Evolutionary conservation across 2,329 filamentous ascomycete genomes (phyloP).

Genomic region (Aspergillus fumigatus): DNA sequence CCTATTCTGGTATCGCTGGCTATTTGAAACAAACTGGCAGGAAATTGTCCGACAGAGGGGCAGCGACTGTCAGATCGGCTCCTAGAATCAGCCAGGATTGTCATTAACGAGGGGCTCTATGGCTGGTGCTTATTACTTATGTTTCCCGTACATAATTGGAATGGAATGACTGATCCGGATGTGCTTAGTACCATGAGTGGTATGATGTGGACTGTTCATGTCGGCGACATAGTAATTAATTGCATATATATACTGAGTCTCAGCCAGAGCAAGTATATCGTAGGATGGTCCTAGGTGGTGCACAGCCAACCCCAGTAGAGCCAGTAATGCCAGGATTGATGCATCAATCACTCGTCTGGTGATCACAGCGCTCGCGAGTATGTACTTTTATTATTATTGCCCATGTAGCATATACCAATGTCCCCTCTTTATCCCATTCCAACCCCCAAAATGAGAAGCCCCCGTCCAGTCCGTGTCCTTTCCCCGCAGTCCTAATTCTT

Average conservation of each 20-base stretch:
- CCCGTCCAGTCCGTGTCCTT: background rate
- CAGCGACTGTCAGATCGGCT: background rate
- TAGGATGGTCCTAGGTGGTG: background rate
- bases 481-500: background rate
- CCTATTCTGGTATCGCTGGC: background rate
- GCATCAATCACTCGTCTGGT: background rate
- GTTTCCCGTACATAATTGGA: background rate
- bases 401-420: background rate
- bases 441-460: background rate
- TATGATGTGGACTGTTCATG: background rate
- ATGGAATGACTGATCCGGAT: background rate
- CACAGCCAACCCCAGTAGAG: background rate
- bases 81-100: background rate
- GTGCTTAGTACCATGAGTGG: background rate
- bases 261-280: background rate
- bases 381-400: background rate
- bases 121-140: background rate
- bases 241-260: background rate
- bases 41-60: background rate
- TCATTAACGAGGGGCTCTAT: background rate
- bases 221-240: background rate
- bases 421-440: background rate
- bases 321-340: background rate
- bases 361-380: background rate
- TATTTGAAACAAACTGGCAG: background rate